These are phyloP conservation scores for Tetrahymena elliotti DNA, from an alignment of 73 alveolate species.

Conservation along the genomic window DNA sequence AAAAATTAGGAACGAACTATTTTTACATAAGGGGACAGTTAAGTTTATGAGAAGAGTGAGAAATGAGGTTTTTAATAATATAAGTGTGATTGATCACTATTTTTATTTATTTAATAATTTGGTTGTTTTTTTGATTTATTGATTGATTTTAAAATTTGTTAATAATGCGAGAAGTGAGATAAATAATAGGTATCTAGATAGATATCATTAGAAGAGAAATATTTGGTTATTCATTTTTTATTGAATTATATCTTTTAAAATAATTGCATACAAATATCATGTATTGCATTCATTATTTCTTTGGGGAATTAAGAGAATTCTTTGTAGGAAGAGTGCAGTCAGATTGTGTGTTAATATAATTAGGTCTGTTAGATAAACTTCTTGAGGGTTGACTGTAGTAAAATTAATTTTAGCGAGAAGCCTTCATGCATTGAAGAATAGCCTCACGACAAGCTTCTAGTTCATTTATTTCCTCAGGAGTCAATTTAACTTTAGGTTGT, in stretches of 20 bases:
- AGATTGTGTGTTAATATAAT: not conserved
- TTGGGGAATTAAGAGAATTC: not conserved
- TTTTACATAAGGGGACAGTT: not conserved
- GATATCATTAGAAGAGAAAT: too few species aligned
- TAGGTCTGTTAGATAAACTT: not conserved
- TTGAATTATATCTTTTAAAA: not conserved
- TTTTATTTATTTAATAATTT: too few species aligned
- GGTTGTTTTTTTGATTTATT: not conserved
- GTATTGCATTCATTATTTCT: not conserved
- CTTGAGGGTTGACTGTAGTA: not conserved
- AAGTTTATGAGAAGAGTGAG: not conserved
- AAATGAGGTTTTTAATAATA: not conserved
- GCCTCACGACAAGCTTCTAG: not conserved
- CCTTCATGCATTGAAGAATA: not conserved
- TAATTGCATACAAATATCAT: not conserved
- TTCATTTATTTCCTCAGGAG: not conserved
- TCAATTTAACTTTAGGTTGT: not conserved
- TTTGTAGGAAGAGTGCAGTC: not conserved
- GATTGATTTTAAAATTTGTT: too few species aligned
- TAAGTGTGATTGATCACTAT: not conserved
- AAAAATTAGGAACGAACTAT: not conserved
- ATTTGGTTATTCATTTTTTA: too few species aligned
- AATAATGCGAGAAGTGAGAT: too few species aligned
- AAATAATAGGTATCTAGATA: too few species aligned
- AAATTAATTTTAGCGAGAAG: not conserved